Percentiles rank a stretch among this genome's conserved stretches.
Conservation (phyloP, 2,329 filamentous ascomycete species). For the Coleophoma eucalyptorum region DNA sequence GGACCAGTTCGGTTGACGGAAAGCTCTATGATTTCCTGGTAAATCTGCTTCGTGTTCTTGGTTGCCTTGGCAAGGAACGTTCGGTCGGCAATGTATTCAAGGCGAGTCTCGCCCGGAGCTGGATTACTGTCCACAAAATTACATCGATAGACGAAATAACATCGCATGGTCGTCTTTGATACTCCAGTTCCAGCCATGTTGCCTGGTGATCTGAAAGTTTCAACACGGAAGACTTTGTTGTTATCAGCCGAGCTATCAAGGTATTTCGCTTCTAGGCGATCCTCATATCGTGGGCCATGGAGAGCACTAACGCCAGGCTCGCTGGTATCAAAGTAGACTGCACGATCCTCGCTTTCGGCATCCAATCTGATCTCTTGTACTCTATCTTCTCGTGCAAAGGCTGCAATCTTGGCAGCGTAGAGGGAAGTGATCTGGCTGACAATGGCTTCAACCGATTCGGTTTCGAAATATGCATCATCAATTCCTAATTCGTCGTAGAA, state of each 20-base stretch:
- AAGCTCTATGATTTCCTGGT: conserved; percentile 86
- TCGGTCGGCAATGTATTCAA: conserved; percentile 89
- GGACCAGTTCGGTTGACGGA: conserved; percentile 84
- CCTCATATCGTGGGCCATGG: conserved; percentile 85
- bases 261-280: conserved; percentile 92
- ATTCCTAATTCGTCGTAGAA: conserved; percentile 98
- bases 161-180: conserved; percentile 80
- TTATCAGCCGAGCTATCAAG: conserved; percentile 71
- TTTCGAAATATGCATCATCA: conserved; percentile 97
- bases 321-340: conserved; percentile 98
- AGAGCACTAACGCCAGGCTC: conserved; percentile 76
- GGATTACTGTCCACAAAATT: conserved; percentile 78
- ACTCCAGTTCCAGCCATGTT: conserved; percentile 62
- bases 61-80: conserved; percentile 96
- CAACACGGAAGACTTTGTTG: conserved; percentile 80
- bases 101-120: conserved; percentile 73
- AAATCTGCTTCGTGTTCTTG: conserved; percentile 90
- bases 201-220: conserved; percentile 92
- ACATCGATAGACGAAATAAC: conserved; percentile 99
- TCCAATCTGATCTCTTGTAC: conserved; percentile 90
- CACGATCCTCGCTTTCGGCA: conserved; percentile 91
- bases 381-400: conserved; percentile 89
- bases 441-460: conserved; percentile 81
- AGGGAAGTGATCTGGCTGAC: conserved; percentile 93
- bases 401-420: conserved; percentile 94